These are phyloP conservation scores for Chloris gayana DNA, from an alignment of 176 grass and related monocot species.

Conservation along the genomic window DNA sequence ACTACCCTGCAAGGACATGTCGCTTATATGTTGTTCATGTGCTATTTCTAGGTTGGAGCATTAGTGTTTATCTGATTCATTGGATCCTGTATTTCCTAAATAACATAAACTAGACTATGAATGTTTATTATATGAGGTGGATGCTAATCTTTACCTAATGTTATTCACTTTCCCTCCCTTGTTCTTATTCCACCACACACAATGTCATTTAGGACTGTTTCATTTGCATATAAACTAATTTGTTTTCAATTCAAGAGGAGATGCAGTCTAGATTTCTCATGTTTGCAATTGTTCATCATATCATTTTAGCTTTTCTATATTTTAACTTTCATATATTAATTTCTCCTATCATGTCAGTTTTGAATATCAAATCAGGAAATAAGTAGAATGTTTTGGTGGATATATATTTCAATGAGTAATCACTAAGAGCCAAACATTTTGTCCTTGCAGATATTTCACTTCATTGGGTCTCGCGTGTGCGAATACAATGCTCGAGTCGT, in stretches of 20 bases:
- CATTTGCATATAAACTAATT: background rate
- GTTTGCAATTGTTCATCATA: no score
- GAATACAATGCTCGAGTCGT: no score
- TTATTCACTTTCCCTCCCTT: background rate
- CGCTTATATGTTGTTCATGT: slow-evolving; percentile 10
- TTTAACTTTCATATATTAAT: no score
- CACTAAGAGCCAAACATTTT: no score
- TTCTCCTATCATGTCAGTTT: no score
- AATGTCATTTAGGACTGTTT: slow-evolving; percentile 11
- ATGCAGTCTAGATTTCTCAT: no score
- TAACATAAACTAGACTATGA: background rate
- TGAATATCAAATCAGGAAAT: no score
- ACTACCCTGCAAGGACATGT: background rate
- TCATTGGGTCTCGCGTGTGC: no score
- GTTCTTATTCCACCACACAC: background rate
- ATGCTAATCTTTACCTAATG: background rate
- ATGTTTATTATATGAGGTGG: background rate
- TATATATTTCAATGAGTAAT: no score
- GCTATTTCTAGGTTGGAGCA: slow-evolving; percentile 55
- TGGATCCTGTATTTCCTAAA: slow-evolving; percentile 3
- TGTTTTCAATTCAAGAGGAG: background rate
- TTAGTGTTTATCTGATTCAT: slow-evolving; percentile 21
- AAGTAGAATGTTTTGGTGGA: no score
- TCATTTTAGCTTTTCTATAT: no score
- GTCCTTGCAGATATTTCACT: no score